These are phyloP conservation scores for Termitomyces sp. DNA, from an alignment of 768 basidiomycete species.

Conservation along the genomic window DNA sequence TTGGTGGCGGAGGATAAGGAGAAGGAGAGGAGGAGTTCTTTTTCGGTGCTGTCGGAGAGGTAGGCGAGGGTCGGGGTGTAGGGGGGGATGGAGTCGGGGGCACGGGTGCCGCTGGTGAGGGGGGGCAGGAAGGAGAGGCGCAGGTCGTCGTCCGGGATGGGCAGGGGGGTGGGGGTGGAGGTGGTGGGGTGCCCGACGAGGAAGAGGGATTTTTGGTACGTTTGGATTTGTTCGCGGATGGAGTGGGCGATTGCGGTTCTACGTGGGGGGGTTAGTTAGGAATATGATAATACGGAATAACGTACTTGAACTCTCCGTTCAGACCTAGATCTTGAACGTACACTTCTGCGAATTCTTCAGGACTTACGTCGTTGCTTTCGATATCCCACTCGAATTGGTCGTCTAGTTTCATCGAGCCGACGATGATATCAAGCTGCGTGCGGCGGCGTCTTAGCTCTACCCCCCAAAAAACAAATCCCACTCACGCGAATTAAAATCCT, in stretches of 20 bases:
- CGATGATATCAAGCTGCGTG: conserved; percentile 86
- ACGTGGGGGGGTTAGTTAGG: conserved; percentile 1
- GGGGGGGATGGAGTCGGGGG: conserved; percentile 70
- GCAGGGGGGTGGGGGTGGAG: too few species aligned
- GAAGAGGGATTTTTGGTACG: conserved; percentile 89
- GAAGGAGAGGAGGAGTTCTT: too few species aligned
- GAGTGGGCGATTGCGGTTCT: conserved; percentile 95
- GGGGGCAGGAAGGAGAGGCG: conserved; percentile 85
- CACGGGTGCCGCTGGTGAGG: conserved; percentile 65
- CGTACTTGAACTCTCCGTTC: conserved; percentile 85
- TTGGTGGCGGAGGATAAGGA: too few species aligned
- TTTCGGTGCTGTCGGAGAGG: conserved; percentile 85
- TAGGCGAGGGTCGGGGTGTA: conserved; percentile 91
- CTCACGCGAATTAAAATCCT: conserved; percentile 88
- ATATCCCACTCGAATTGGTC: conserved; percentile 99
- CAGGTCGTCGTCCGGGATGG: conserved; percentile 88
- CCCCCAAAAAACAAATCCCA: conserved; percentile 3
- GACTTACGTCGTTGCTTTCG: conserved; percentile 72
- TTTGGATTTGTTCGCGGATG: conserved; percentile 92
- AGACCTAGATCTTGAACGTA: conserved; percentile 87
- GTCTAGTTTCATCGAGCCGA: conserved; percentile 88
- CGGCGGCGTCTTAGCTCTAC: neutral
- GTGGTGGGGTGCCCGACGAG: conserved; percentile 85
- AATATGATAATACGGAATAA: too few species aligned
- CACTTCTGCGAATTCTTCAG: conserved; percentile 89